Percentiles rank a stretch among this genome's conserved stretches.
Evolutionary conservation across 2,329 filamentous ascomycete genomes (phyloP).

Genomic region (Plenodomus tracheiphilus): DNA sequence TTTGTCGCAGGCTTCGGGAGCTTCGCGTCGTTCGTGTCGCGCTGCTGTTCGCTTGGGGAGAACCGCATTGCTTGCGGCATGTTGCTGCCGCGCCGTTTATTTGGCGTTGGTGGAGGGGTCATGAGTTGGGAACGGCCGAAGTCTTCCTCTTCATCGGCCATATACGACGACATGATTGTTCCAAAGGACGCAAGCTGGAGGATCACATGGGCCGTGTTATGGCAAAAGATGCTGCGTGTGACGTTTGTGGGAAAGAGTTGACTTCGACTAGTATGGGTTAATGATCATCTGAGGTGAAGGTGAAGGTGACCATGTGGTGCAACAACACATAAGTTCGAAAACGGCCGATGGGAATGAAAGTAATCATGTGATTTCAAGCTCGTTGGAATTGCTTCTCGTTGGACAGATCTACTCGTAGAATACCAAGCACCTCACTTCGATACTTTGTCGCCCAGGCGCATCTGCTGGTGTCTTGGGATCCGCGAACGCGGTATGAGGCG

Average conservation of each 20-base stretch:
- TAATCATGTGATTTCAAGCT: no score
- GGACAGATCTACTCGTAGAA: slow-evolving; percentile 55
- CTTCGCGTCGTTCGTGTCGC: not conserved
- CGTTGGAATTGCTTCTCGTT: no score
- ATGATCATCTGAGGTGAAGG: not conserved
- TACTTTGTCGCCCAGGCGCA: slow-evolving; percentile 60
- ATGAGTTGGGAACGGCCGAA: not conserved
- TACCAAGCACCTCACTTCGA: slow-evolving; percentile 66
- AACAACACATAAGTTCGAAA: no score
- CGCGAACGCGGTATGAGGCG: slow-evolving; percentile 68
- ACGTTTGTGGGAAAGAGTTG: no score
- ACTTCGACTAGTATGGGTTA: not conserved
- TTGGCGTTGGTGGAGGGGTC: not conserved
- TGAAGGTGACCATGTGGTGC: not conserved
- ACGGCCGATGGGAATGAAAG: no score
- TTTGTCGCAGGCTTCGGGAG: not conserved
- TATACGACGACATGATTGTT: not conserved
- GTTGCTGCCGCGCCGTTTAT: not conserved
- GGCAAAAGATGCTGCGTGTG: no score
- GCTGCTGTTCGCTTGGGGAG: not conserved
- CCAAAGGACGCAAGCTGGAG: not conserved
- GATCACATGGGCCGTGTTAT: not conserved
- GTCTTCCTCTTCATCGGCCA: not conserved
- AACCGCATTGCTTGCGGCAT: not conserved
- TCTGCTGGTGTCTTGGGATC: slow-evolving; percentile 59